These are phyloP conservation scores for Solanum arcanum DNA, from an alignment of 257 asterid genomes.

Conservation along the genomic window DNA sequence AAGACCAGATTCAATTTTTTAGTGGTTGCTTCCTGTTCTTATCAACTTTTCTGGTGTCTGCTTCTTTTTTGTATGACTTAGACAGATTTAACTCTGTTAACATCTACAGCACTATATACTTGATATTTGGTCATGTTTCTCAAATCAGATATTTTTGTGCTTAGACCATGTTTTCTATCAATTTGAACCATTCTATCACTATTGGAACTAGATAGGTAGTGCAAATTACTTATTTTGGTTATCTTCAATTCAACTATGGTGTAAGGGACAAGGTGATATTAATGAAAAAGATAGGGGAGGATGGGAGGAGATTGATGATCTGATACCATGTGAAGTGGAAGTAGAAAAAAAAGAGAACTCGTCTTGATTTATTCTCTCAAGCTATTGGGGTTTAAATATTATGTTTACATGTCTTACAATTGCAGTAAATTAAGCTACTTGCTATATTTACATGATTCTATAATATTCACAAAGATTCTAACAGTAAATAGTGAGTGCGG, in stretches of 20 bases:
- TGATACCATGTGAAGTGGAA: background rate
- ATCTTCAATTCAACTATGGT: background rate
- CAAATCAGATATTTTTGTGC: background rate
- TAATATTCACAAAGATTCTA: background rate
- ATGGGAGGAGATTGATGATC: background rate
- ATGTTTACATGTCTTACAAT: background rate
- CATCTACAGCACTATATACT: background rate
- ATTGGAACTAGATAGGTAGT: background rate
- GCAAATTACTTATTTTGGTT: background rate
- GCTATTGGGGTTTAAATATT: background rate
- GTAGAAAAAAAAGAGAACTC: background rate
- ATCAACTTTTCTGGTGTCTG: background rate
- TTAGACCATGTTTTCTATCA: background rate
- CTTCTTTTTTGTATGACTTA: background rate
- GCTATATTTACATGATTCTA: background rate
- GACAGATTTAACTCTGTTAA: background rate
- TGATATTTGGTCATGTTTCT: background rate
- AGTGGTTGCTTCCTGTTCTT: background rate
- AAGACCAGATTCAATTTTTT: background rate
- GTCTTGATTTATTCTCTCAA: background rate
- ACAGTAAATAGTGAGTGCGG: background rate
- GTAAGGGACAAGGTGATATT: background rate
- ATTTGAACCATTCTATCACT: background rate
- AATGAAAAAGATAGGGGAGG: background rate
- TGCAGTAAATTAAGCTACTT: background rate